Conservation (phyloP, 495 filamentous ascomycete species). For the Penicillium salamii region DNA sequence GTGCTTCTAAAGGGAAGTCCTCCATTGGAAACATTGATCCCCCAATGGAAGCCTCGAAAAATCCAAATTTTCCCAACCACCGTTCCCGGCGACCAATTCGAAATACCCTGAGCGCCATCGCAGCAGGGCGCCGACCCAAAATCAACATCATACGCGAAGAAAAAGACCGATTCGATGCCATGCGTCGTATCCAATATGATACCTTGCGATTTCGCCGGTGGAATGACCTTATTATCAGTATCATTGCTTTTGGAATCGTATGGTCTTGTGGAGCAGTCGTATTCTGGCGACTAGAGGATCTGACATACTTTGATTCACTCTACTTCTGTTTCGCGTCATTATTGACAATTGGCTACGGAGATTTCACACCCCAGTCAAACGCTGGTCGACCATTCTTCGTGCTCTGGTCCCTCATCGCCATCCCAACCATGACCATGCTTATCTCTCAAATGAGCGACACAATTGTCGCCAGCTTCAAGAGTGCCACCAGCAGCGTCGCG, state of each 20-base stretch:
- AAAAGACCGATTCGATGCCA: conserved; percentile 72
- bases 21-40: background rate
- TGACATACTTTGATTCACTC: conserved; percentile 69
- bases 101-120: conserved; percentile 22
- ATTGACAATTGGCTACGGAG: conserved; percentile 89
- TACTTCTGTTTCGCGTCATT: conserved; percentile 84
- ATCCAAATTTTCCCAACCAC: conserved; percentile 8
- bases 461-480: conserved; percentile 54
- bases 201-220: conserved; percentile 64
- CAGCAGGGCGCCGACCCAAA: conserved; percentile 19
- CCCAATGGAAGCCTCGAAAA: conserved; percentile 2
- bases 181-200: conserved; percentile 73
- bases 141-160: conserved; percentile 45
- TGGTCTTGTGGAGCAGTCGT: conserved; percentile 81
- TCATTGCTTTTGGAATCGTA: conserved; percentile 58
- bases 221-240: conserved; percentile 67
- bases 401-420: conserved; percentile 70
- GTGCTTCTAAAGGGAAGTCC: background rate
- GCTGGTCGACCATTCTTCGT: conserved; percentile 83
- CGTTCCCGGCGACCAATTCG: conserved; percentile 19
- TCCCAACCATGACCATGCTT: conserved; percentile 67
- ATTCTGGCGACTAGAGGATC: conserved; percentile 59
- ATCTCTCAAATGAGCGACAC: conserved; percentile 64
- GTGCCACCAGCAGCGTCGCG: conserved; percentile 49
- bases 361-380: conserved; percentile 70